These are phyloP conservation scores for Diplodia seriata DNA, from an alignment of 2,329 filamentous ascomycete species.

Conservation along the genomic window DNA sequence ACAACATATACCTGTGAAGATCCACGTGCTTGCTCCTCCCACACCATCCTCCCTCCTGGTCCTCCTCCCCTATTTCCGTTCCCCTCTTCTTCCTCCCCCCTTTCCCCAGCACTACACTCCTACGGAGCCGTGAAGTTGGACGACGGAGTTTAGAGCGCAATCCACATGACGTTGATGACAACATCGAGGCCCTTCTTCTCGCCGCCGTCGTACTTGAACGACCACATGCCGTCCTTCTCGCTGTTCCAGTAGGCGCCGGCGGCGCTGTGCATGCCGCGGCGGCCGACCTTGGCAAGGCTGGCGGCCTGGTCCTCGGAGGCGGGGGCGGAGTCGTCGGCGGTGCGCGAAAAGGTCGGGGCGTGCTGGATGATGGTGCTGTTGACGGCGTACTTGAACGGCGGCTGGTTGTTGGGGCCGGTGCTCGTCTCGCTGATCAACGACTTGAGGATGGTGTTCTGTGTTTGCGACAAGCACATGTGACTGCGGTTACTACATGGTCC, in stretches of 20 bases:
- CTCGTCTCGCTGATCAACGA: constrained; percentile 78
- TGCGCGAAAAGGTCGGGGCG: constrained; percentile 53
- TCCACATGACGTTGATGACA: constrained; percentile 70
- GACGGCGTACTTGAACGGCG: constrained; percentile 89
- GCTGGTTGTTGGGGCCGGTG: constrained; percentile 62
- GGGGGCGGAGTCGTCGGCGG: constrained; percentile 34
- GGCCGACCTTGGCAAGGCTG: constrained; percentile 75
- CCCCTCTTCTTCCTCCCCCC: too few species aligned
- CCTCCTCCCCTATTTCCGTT: not conserved
- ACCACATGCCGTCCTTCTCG: constrained; percentile 90
- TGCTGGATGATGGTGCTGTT: constrained; percentile 99
- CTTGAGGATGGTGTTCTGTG: constrained; percentile 76
- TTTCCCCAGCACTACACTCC: too few species aligned
- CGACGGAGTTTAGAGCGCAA: constrained; percentile 62
- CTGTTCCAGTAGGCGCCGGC: constrained; percentile 90
- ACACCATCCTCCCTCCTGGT: not conserved
- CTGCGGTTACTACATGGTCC: constrained; percentile 13
- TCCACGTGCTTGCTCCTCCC: not conserved
- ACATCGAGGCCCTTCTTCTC: constrained; percentile 61
- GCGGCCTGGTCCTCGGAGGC: constrained; percentile 60
- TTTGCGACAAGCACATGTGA: not conserved
- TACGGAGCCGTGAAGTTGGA: too few species aligned
- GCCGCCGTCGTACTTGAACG: constrained; percentile 76
- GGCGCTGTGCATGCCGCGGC: constrained; percentile 88
- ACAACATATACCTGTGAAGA: constrained; percentile 25